phyloP scores from a whole-genome alignment of 345 rosid species.

The Geranium brycei region DNA sequence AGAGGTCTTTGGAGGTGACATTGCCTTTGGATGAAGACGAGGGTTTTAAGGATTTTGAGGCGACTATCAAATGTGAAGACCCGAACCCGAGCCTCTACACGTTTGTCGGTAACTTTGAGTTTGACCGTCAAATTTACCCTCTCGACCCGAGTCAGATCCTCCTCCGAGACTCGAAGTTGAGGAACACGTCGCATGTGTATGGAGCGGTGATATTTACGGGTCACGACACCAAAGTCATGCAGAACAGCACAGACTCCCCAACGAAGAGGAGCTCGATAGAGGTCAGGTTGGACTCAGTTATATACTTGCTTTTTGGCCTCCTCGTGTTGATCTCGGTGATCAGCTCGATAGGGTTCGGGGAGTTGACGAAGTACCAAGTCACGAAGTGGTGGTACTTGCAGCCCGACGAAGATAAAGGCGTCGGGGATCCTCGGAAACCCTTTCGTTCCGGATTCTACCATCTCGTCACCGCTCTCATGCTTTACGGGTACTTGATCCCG shows the following conservation, averaged over 20 bases:
- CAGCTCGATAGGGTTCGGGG: slow-evolving; percentile 80
- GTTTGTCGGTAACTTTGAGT: slow-evolving; percentile 72
- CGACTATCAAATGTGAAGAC: slow-evolving; percentile 69
- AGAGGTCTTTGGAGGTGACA: slow-evolving; percentile 66
- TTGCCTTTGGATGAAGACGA: slow-evolving; percentile 51
- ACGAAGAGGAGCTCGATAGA: slow-evolving; percentile 82
- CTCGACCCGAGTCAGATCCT: slow-evolving; percentile 83
- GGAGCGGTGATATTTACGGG: slow-evolving; percentile 86
- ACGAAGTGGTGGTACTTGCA: slow-evolving; percentile 74
- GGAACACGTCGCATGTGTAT: slow-evolving; percentile 67
- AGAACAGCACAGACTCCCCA: slow-evolving; percentile 77
- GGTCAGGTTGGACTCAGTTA: slow-evolving; percentile 81
- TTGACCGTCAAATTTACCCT: slow-evolving; percentile 44
- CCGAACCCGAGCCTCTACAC: slow-evolving; percentile 91
- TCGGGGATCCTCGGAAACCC: slow-evolving; percentile 53
- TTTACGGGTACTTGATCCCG: slow-evolving; percentile 94
- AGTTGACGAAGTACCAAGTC: slow-evolving; percentile 63
- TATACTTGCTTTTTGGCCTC: slow-evolving; percentile 63
- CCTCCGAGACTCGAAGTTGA: slow-evolving; percentile 89
- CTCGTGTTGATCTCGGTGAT: slow-evolving; percentile 59
- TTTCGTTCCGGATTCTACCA: slow-evolving; percentile 59
- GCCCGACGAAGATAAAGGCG: slow-evolving; percentile 31
- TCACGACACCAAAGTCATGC: slow-evolving; percentile 90
- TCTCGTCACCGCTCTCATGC: slow-evolving; percentile 82
- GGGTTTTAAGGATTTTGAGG: slow-evolving; percentile 46